Percentiles rank a stretch among this genome's conserved stretches.
Evolutionary conservation across 106 monocot species (phyloP).

Genomic region (Dioscorea alata): DNA sequence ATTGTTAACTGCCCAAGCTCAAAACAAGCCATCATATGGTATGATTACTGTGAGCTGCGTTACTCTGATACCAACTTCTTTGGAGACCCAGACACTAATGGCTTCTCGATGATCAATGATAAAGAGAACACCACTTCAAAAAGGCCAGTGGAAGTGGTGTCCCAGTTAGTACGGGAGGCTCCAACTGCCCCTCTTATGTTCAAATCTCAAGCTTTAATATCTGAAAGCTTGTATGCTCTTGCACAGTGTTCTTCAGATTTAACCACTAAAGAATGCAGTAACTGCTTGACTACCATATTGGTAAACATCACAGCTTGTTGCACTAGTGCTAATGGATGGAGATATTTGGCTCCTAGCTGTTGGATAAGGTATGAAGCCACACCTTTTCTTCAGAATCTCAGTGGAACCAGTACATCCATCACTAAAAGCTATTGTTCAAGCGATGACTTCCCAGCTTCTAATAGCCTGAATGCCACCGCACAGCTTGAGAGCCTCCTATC

Average conservation of each 20-base stretch:
- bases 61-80: constrained; percentile 18
- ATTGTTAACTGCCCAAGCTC: neutral
- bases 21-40: neutral
- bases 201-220: neutral
- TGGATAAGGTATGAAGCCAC: no score
- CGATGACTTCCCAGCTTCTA: no score
- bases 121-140: neutral
- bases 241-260: constrained; percentile 30
- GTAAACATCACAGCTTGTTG: constrained; percentile 7
- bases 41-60: neutral
- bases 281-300: constrained; percentile 9
- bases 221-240: constrained; percentile 11
- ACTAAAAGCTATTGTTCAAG: no score
- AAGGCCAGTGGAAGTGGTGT: neutral
- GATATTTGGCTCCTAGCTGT: no score
- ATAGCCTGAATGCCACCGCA: neutral
- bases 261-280: constrained; percentile 4
- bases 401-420: neutral
- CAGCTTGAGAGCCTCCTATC: constrained; percentile 6
- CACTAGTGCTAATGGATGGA: constrained; percentile 10
- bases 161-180: constrained; percentile 13
- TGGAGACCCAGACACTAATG: constrained; percentile 7
- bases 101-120: constrained; percentile 6
- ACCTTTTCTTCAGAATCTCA: no score
- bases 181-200: constrained; percentile 3